Base-by-base conservation (phyloP, 495 filamentous ascomycete genomes). In the Cercophora scortea region DNA sequence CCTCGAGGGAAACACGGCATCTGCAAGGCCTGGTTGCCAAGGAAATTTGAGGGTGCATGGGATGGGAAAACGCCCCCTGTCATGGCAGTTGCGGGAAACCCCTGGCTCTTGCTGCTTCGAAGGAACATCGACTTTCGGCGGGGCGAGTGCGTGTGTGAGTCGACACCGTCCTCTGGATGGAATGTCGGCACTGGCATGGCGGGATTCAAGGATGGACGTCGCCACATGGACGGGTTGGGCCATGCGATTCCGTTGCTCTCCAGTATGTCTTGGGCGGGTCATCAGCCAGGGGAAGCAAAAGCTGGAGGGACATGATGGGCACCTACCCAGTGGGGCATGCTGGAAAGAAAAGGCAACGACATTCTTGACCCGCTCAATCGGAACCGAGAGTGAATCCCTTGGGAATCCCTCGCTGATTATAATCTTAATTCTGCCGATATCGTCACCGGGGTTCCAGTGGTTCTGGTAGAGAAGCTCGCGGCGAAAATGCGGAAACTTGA, bases 311-410 rank as follows among this genome's bases (percentile, higher is more conserved):
- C 13, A 9, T 0, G 13, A 6, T 11, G 8, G 4, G 9, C 4
- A 65, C 75, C 64, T 70, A 92, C 89, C 76, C 25, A 88, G 67
- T 6, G 90, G 90, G 44, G 87, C 89, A 77, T 92, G 88, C 61
- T 93, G 88, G 58, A 94, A 95, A 7, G 89, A 84, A 63, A 95
- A 90, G 6, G 77, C 78, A 44, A 91, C 80, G 18, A 89, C 62
- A 64, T 90, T 87, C 59, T 83, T 87, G 57, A 87, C 75, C 41
- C 83, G 71, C 57, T 89, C 83, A 52, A 90, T 86, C 0, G 81
- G 80, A 8, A 69, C 63, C 8, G 69, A 62, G 8, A 69, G 45
- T 6, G 75, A 75, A 41, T 78, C 73, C 11, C 77, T 62, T 1
- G 70, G 65, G 55, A 89, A 85, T 0, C 87, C 88, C 55, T 93